These are phyloP conservation scores for Coniophora puteana DNA, from an alignment of 1,284 basidiomycete genomes.

Conservation along the genomic window DNA sequence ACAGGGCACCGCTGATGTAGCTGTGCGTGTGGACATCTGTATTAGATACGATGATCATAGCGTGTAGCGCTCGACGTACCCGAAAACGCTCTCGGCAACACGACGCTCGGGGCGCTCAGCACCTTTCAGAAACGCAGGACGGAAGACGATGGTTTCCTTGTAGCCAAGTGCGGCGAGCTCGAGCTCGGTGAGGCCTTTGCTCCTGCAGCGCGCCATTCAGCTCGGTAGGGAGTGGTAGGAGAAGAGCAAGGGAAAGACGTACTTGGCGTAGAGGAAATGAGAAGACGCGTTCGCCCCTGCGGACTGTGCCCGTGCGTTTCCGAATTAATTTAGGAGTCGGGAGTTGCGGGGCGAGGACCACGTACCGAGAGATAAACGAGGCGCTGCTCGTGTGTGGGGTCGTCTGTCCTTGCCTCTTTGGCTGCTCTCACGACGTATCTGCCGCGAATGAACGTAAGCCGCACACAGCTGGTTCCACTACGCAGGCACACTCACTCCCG, in stretches of 20 bases:
- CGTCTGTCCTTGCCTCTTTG: slow-evolving; percentile 50
- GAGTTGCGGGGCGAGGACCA: background rate
- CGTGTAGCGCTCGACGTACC: no score
- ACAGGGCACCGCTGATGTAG: slow-evolving; percentile 33
- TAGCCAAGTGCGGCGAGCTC: slow-evolving; percentile 65
- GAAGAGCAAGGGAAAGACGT: slow-evolving; percentile 3
- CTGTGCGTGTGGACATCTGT: slow-evolving; percentile 28
- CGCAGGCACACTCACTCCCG: slow-evolving; percentile 47
- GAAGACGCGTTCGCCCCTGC: slow-evolving; percentile 45
- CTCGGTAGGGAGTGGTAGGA: background rate
- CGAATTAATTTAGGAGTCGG: background rate
- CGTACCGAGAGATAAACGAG: slow-evolving; percentile 69
- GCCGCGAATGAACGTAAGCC: background rate
- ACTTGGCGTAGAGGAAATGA: slow-evolving; percentile 48
- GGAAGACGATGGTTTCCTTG: slow-evolving; percentile 62
- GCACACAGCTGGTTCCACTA: background rate
- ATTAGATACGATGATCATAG: no score
- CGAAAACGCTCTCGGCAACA: slow-evolving; percentile 35
- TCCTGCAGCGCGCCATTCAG: no score
- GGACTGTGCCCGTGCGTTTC: no score
- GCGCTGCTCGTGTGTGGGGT: slow-evolving; percentile 43
- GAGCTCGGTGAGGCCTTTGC: slow-evolving; percentile 74
- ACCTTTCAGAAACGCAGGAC: slow-evolving; percentile 52
- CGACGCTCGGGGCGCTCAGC: slow-evolving; percentile 37
- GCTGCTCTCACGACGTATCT: slow-evolving; percentile 75